Percentiles rank a stretch among this genome's conserved stretches.
These are phyloP conservation scores for Cyberlindnera samutprakarnensis DNA, from an alignment of 805 yeast species.

Conservation along the genomic window DNA sequence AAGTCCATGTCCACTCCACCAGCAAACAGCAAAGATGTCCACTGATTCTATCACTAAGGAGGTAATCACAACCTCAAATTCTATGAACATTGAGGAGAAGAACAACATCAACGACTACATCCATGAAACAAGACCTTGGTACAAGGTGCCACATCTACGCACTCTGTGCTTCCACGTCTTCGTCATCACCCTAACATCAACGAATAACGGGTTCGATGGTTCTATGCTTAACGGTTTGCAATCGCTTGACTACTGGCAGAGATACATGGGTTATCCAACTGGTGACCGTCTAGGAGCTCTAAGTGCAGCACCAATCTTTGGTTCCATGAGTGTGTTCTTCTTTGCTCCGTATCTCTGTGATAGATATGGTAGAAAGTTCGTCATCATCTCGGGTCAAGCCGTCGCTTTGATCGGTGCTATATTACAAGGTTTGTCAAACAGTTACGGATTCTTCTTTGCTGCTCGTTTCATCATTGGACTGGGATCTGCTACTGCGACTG, in stretches of 20 bases:
- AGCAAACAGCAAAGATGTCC: too few relatives aligned
- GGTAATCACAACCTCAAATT: too few relatives aligned
- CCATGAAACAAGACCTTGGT: constrained; percentile 24
- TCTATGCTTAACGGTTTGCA: constrained; percentile 45
- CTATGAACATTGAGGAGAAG: too few relatives aligned
- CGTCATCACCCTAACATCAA: constrained; percentile 35
- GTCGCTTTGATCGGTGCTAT: constrained; percentile 18
- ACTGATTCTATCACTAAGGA: too few relatives aligned
- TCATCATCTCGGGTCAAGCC: constrained; percentile 12
- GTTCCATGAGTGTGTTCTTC: constrained; percentile 26
- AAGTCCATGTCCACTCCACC: too few relatives aligned
- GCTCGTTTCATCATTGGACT: constrained; percentile 40
- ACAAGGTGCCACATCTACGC: constrained; percentile 28
- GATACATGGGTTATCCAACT: constrained; percentile 30
- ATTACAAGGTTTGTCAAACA: constrained; percentile 22
- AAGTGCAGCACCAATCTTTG: constrained; percentile 33
- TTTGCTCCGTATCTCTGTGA: constrained; percentile 28
- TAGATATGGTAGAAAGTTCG: constrained; percentile 32
- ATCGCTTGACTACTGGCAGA: constrained; percentile 30
- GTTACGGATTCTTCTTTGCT: constrained; percentile 16
- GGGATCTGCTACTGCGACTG: constrained; percentile 31
- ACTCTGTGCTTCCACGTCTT: constrained; percentile 29
- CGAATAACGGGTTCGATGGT: constrained; percentile 40
- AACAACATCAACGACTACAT: constrained; percentile 5
- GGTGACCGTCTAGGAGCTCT: constrained; percentile 33